These are phyloP conservation scores for Tetracladium maxilliforme DNA, from an alignment of 2,329 filamentous ascomycete species.

Conservation along the genomic window DNA sequence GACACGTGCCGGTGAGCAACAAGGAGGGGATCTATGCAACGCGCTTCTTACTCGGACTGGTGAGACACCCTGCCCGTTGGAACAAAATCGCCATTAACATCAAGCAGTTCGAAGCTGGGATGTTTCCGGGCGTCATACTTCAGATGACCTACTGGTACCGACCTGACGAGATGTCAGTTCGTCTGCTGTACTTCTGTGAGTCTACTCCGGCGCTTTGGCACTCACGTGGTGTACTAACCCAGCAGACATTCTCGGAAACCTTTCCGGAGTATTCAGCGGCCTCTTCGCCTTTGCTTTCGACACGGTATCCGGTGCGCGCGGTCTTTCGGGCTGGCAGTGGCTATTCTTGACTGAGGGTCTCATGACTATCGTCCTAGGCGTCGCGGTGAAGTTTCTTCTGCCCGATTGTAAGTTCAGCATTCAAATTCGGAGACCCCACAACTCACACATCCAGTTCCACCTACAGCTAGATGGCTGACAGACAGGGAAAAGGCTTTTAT, in stretches of 20 bases:
- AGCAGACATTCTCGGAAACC: slow-evolving; percentile 22
- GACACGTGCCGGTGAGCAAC: slow-evolving; percentile 21
- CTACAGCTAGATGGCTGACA: slow-evolving; percentile 26
- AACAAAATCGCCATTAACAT: rapidly evolving
- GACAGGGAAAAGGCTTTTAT: slow-evolving; percentile 30
- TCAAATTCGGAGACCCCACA: slow-evolving; percentile 1
- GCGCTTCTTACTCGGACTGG: slow-evolving; percentile 22
- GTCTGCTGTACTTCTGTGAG: slow-evolving; percentile 28
- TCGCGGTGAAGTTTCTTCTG: slow-evolving; percentile 33
- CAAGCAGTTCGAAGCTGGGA: slow-evolving; percentile 20
- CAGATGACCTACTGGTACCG: slow-evolving; percentile 32
- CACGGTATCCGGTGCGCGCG: slow-evolving; percentile 16
- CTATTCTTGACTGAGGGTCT: slow-evolving; percentile 28
- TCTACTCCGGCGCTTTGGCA: too few species aligned
- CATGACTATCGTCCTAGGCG: slow-evolving; percentile 27
- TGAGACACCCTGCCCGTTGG: too few species aligned
- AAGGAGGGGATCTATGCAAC: slow-evolving; percentile 19
- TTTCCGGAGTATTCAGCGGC: slow-evolving; percentile 23
- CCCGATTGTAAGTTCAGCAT: slow-evolving; percentile 29
- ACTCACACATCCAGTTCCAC: slow-evolving; percentile 17
- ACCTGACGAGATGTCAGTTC: slow-evolving; percentile 28
- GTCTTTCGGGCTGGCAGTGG: slow-evolving; percentile 19
- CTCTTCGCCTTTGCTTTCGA: slow-evolving; percentile 28
- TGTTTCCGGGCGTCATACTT: slow-evolving; percentile 25
- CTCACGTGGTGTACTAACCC: too few species aligned